Base-by-base conservation (phyloP, 495 filamentous ascomycete species). In the Podospora conica region DNA sequence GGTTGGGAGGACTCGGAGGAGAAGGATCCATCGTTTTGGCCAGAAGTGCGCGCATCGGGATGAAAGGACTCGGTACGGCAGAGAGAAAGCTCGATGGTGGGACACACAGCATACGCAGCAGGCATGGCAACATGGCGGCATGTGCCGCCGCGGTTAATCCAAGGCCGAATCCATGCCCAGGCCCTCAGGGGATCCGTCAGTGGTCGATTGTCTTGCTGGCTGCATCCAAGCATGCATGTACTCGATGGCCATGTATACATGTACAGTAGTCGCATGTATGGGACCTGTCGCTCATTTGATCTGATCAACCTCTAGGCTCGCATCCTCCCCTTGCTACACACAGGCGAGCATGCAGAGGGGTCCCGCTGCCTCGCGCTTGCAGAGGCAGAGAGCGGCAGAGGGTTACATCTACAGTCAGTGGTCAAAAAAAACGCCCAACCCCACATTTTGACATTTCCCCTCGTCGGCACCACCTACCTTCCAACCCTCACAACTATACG, bases 321-420 rank as follows among this genome's bases (percentile, higher is more conserved):
- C 61, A 15, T 55, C 53, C 61, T 28, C 55, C 63, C 54, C 63
- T 58, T 58, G 21, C 27, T 59, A 29, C 25, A 21, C 61, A 54
- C 40, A 55, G 48, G 15, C 40, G 29, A 31, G 33, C 63, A 20
- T 58, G 63, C 63, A 64, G 63, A 58, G 54, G 48, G 29, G 28
- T 63, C 48, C 61, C 61, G 60, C 60, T 25, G 61, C 61, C 29
- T 63, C 61, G 61, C 61, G 61, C 61, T 63, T 63, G n/a, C n/a
- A n/a, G n/a, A n/a, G n/a, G n/a, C 61, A 55, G 48, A 29, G 10
- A 55, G 63, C 54, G 57, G 55, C 29, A 57, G 27, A 58, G 54
- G 31, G 61, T 64, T 58, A 27, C 63, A 64, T 23, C 58, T 2
- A 27, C 12, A 18, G 60, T 62, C n/a, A n/a, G n/a, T n/a, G n/a